phyloP scores from a whole-genome alignment of 805 yeast species.

The Isabelozyma heimii region DNA sequence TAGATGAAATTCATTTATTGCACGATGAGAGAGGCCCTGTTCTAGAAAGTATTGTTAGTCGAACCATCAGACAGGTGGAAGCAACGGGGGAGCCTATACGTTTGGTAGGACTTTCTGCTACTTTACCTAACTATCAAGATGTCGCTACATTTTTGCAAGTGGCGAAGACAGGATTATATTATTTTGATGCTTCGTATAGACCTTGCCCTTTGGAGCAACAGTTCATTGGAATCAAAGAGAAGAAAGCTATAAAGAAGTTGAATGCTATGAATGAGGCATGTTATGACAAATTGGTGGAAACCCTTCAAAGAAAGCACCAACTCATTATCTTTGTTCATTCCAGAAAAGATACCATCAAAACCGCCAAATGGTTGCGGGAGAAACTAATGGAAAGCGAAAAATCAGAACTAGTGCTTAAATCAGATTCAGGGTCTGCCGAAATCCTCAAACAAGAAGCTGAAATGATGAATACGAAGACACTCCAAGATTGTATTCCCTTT shows the following conservation, averaged over 20 bases:
- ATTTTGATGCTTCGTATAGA: conserved; percentile 77
- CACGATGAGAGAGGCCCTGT: conserved; percentile 97
- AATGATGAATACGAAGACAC: conserved; percentile 47
- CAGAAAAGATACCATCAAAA: conserved; percentile 82
- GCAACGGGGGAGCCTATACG: conserved; percentile 53
- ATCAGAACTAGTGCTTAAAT: conserved; percentile 40
- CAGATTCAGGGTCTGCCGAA: conserved; percentile 58
- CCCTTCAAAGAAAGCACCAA: conserved; percentile 63
- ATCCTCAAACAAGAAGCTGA: conserved; percentile 65
- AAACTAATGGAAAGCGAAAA: conserved; percentile 57
- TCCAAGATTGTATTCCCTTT: conserved; percentile 57
- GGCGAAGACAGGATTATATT: conserved; percentile 57
- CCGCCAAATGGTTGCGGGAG: conserved; percentile 73
- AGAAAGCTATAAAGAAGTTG: conserved; percentile 70
- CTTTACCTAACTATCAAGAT: conserved; percentile 84
- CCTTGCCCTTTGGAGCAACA: conserved; percentile 93
- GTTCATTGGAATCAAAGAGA: conserved; percentile 84
- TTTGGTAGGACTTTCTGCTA: conserved; percentile 86
- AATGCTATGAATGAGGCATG: conserved; percentile 91
- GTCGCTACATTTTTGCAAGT: conserved; percentile 82
- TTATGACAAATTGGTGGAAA: conserved; percentile 66
- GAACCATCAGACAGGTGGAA: conserved; percentile 54
- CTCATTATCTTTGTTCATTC: conserved; percentile 91
- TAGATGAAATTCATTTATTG: conserved; percentile 89
- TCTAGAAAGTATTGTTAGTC: conserved; percentile 78